Evolutionary conservation across 495 filamentous ascomycete genomes (phyloP).

Genomic region (Acidiella bohemica): DNA sequence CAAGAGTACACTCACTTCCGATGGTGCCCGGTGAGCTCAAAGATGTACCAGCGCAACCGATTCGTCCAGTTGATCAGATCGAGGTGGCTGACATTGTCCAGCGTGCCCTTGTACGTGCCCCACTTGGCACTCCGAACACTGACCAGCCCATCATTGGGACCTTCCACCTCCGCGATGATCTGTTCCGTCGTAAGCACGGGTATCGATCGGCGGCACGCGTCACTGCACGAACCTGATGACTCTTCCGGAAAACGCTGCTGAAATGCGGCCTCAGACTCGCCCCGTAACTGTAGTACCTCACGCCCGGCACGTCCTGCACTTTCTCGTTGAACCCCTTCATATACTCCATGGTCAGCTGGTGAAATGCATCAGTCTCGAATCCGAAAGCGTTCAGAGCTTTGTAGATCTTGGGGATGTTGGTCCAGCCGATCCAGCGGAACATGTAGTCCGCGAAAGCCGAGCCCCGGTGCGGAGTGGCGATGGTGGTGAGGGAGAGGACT

Average conservation of each 20-base stretch:
- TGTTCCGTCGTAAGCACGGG: too few species aligned
- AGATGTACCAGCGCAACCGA: slow-evolving; percentile 55
- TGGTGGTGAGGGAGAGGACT: slow-evolving; percentile 69
- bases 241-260: slow-evolving; percentile 61
- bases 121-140: slow-evolving; percentile 74
- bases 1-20: too few species aligned
- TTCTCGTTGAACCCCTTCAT: slow-evolving; percentile 77
- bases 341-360: slow-evolving; percentile 68
- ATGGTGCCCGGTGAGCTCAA: slow-evolving; percentile 52
- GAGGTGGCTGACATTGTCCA: slow-evolving; percentile 77
- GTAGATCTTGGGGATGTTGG: slow-evolving; percentile 54
- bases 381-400: slow-evolving; percentile 49
- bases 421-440: slow-evolving; percentile 52
- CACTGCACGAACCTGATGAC: too few species aligned
- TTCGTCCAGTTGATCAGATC: slow-evolving; percentile 97
- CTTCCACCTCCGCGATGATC: slow-evolving; percentile 60
- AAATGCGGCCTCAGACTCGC: slow-evolving; percentile 53
- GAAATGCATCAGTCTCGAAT: slow-evolving; percentile 70
- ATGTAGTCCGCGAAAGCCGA: slow-evolving; percentile 73
- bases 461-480: slow-evolving; percentile 77
- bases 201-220: too few species aligned
- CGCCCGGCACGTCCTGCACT: slow-evolving; percentile 56
- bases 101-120: slow-evolving; percentile 86
- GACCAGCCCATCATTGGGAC: slow-evolving; percentile 85
- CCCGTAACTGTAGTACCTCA: slow-evolving; percentile 86